Evolutionary conservation across 2,329 filamentous ascomycete species (phyloP), one percentile per base, ranked within the genome.

Genomic region (Phyllachora maydis): DNA sequence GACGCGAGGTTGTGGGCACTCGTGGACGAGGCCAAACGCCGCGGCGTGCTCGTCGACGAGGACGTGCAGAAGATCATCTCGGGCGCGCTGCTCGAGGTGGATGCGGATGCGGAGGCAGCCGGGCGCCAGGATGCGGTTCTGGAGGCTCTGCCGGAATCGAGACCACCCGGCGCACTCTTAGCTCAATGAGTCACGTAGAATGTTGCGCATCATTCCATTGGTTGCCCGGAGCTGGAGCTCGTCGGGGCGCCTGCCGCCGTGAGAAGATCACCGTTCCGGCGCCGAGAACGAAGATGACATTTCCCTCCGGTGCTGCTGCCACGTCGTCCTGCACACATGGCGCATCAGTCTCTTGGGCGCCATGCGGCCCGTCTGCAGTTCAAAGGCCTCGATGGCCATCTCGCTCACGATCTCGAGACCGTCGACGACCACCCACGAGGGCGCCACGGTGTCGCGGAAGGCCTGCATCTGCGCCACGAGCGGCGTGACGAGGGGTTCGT

Each of bases 351-450:
- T 52, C 26, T 69, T 60, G 2, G 75, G 75, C 10, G 74, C 73
- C 41, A 71, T 62, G 22, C 73, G 60, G 4, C 73, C 74, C 0
- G 73, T 79, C 50, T 79, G 73, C 12, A 79, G 49, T 45, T 81
- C 74, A 38, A 79, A 81, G 26, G 77, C 71, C 16, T 74, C 73
- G 41, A 74, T 73, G 1, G 70, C 73, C 51, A 79, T 75, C 42
- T 81, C 75, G 4, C 67, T 63, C 10, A 81, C 53, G 20, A 78
- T 64, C 33, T 78, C 72, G 6, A 81, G 48, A 0, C 74, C 74
- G 36, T 79, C 71, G 23, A 79, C 62, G 20, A 76, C 55, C 0
- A 74, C 65, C 73, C 73, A 82, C 16, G 70, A 51, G 28, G 59
- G 53, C 23, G 60, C 50, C 22, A 59, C 50, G 35, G 59, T 45